Percentiles rank a stretch among this genome's conserved stretches.
phyloP scores from a whole-genome alignment of 2,329 filamentous ascomycete genomes.

The Trichophyton rubrum region DNA sequence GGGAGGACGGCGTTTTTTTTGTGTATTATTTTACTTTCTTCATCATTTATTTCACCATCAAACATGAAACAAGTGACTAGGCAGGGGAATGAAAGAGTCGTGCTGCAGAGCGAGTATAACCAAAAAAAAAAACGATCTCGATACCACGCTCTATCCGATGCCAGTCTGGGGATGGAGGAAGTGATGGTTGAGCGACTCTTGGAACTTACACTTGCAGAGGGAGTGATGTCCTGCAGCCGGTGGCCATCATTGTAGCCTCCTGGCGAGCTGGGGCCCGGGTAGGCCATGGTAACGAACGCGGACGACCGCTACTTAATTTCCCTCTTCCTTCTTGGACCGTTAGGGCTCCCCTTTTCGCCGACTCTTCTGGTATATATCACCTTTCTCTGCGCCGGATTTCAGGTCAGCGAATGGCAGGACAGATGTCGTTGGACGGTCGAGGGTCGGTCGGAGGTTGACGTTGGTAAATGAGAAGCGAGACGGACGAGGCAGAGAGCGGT shows the following conservation, averaged over 20 bases:
- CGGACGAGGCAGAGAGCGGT: constrained; percentile 5
- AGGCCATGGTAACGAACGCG: constrained; percentile 41
- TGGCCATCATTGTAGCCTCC: constrained; percentile 52
- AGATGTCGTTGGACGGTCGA: background rate
- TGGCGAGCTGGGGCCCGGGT: constrained; percentile 46
- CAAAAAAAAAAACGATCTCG: background rate
- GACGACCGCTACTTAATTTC: background rate
- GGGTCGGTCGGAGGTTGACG: background rate
- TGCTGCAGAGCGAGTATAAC: background rate
- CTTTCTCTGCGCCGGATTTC: background rate
- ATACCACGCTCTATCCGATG: background rate
- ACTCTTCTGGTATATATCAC: background rate
- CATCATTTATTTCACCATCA: background rate
- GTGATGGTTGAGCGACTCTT: background rate
- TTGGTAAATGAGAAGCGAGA: background rate
- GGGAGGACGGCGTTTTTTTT: background rate
- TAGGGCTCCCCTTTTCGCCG: background rate
- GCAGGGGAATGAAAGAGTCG: background rate
- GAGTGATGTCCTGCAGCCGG: constrained; percentile 53
- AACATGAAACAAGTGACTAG: constrained; percentile 2
- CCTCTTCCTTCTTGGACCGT: background rate
- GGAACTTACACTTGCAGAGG: constrained; percentile 45
- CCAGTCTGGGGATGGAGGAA: background rate
- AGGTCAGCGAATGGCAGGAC: background rate
- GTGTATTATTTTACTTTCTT: background rate